Percentiles rank a stretch among this genome's conserved stretches.
These are phyloP conservation scores for Murraya koenigii DNA, from an alignment of 345 rosid genomes.

Conservation along the genomic window DNA sequence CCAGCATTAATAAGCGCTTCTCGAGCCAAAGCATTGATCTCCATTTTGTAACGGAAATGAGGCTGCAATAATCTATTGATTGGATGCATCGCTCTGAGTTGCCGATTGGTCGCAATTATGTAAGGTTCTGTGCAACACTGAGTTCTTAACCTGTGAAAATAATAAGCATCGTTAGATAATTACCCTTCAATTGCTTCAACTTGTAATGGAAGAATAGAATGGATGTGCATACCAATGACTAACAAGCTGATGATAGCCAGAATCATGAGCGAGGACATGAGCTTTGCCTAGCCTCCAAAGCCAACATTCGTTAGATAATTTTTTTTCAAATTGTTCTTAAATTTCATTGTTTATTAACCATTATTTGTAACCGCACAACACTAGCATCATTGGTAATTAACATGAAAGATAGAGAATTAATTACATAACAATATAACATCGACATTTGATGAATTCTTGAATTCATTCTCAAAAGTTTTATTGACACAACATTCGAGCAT, in stretches of 20 bases:
- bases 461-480: no score
- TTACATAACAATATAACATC: no score
- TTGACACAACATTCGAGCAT: not conserved
- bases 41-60: slow-evolving; percentile 82
- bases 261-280: slow-evolving; percentile 67
- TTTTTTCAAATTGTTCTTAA: no score
- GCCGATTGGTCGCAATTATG: slow-evolving; percentile 66
- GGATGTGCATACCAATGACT: slow-evolving; percentile 56
- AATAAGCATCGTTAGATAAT: not conserved
- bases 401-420: no score
- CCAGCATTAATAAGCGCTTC: slow-evolving; percentile 46
- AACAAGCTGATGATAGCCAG: slow-evolving; percentile 67
- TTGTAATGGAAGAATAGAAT: not conserved
- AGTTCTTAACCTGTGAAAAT: slow-evolving; percentile 57
- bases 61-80: slow-evolving; percentile 59
- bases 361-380: no score
- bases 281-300: slow-evolving; percentile 75
- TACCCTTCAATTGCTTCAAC: not conserved
- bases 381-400: no score
- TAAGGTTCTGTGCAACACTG: slow-evolving; percentile 67
- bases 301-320: slow-evolving; percentile 60
- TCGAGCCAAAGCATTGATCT: slow-evolving; percentile 76
- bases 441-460: no score
- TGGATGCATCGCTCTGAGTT: slow-evolving; percentile 72
- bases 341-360: no score